Conservation (phyloP, 1,284 basidiomycete species). For the Fistulina hepatica region DNA sequence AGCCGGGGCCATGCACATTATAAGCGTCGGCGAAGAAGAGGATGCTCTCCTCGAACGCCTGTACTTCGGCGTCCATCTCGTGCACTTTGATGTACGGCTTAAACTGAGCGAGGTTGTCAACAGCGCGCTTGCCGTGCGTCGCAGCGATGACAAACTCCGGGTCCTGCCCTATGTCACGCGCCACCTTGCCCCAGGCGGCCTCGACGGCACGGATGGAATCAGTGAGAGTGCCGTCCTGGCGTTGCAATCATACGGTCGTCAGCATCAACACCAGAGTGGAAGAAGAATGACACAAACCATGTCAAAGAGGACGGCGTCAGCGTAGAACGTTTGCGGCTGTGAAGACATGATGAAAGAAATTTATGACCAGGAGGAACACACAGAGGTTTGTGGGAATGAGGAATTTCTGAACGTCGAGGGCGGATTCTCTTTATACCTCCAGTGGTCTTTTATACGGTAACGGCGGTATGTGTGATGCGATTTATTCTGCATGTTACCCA, state of each 20-base stretch:
- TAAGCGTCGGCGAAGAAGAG: conserved; percentile 66
- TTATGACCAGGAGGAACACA: no score
- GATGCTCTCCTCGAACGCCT: conserved; percentile 59
- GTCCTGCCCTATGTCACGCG: conserved; percentile 57
- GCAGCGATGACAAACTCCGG: conserved; percentile 55
- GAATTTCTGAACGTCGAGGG: no score
- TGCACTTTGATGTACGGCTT: conserved; percentile 46
- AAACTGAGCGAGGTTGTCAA: conserved; percentile 53
- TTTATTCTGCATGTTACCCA: no score
- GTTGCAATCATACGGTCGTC: no score
- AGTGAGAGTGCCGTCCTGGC: conserved; percentile 62
- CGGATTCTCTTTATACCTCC: no score
- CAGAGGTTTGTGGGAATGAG: no score
- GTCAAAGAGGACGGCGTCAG: conserved; percentile 61
- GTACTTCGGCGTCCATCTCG: conserved; percentile 60
- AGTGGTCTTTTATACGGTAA: no score
- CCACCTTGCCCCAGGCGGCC: conserved; percentile 70
- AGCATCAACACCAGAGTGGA: background rate
- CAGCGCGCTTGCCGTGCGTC: conserved; percentile 66
- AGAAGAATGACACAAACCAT: conserved; percentile 38
- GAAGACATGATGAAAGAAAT: background rate
- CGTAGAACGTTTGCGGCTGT: conserved; percentile 16
- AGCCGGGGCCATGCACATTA: conserved; percentile 31
- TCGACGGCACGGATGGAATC: conserved; percentile 71
- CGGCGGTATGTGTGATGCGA: no score